phyloP scores from a whole-genome alignment of 805 yeast species.

The Clavispora vitiphila region DNA sequence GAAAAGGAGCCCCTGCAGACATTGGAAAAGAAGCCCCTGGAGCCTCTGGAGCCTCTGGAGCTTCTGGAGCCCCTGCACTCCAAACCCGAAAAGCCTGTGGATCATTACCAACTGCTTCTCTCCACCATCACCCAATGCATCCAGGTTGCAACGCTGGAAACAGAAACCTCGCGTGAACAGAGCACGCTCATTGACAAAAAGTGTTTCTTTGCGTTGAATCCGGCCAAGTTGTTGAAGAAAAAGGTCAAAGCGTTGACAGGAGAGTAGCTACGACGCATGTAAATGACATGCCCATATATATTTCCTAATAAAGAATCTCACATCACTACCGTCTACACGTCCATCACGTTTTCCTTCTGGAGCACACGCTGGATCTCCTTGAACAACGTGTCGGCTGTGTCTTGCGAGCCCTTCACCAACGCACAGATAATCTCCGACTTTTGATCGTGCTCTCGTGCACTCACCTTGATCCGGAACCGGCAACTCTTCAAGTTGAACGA shows the following conservation, averaged over 20 bases:
- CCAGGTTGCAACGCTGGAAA: conserved; percentile 31
- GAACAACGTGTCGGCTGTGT: conserved; percentile 55
- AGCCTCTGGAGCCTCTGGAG: too few relatives aligned
- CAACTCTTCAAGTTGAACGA: conserved; percentile 60
- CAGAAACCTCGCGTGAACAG: conserved; percentile 52
- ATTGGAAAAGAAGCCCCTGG: too few relatives aligned
- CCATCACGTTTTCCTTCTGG: conserved; percentile 59
- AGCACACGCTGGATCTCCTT: conserved; percentile 62
- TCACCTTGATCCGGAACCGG: conserved; percentile 52
- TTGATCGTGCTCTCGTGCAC: conserved; percentile 34
- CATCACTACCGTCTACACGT: conserved; percentile 9
- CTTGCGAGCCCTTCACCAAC: conserved; percentile 60
- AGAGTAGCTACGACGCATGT: not conserved
- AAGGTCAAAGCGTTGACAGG: conserved; percentile 19
- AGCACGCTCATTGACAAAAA: conserved; percentile 61
- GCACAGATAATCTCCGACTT: conserved; percentile 55
- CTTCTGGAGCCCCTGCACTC: not conserved
- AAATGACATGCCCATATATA: not conserved
- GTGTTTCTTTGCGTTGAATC: conserved; percentile 59
- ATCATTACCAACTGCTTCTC: conserved; percentile 42
- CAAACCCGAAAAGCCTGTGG: too few relatives aligned
- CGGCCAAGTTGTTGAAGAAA: conserved; percentile 47
- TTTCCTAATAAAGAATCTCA: not conserved
- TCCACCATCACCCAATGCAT: conserved; percentile 47
- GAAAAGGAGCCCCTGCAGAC: too few relatives aligned